Evolutionary conservation across 306 rosid genomes (phyloP).

Genomic region (Mucuna pruriens): DNA sequence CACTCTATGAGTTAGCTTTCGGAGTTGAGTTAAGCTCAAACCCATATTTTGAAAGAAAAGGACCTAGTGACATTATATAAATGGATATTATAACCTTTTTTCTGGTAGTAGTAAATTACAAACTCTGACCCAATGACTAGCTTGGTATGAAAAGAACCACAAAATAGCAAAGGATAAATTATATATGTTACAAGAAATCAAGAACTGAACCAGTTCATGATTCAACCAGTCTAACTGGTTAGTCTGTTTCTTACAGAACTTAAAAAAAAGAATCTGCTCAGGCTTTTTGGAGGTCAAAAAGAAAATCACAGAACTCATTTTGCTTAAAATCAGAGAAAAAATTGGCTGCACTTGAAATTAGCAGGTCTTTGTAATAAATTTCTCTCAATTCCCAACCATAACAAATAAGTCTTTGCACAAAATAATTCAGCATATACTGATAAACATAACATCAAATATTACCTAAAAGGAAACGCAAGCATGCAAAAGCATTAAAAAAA

Average conservation of each 20-base stretch:
- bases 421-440: neutral
- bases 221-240: slow-evolving; percentile 10
- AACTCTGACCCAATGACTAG: neutral
- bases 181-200: neutral
- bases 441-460: slow-evolving; percentile 10
- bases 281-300: slow-evolving; percentile 7
- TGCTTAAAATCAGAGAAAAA: neutral
- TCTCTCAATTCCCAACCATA: slow-evolving; percentile 9
- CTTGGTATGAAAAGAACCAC: slow-evolving; percentile 26
- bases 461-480: slow-evolving; percentile 26
- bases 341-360: neutral
- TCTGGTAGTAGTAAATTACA: neutral
- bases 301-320: neutral
- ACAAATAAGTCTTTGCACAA: slow-evolving; percentile 7
- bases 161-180: neutral
- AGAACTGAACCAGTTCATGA: slow-evolving; percentile 10
- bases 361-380: neutral
- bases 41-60: too few species aligned
- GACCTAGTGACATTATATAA: slow-evolving; percentile 6
- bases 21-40: too few species aligned
- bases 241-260: slow-evolving; percentile 7
- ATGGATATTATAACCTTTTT: slow-evolving; percentile 19
- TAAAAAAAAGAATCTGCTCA: neutral
- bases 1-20: too few species aligned
- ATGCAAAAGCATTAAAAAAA: slow-evolving; percentile 32